Conservation (phyloP, 2,329 filamentous ascomycete genomes). For the Cytospora leucostoma region DNA sequence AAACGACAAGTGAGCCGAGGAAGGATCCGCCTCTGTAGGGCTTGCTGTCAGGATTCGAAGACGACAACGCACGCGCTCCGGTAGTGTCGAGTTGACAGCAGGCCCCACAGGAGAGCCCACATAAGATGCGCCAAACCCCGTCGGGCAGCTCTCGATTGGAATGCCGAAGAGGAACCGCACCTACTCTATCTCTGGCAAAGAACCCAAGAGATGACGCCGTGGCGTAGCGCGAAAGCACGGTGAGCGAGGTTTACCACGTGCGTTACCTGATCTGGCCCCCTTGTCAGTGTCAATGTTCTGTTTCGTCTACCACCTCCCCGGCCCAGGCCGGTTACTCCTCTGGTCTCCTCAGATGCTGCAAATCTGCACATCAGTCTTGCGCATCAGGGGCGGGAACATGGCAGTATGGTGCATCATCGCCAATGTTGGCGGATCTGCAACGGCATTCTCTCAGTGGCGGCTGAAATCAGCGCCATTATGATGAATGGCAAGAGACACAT, state of each 20-base stretch:
- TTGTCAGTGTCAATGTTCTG: conserved; percentile 16
- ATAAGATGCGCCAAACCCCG: neutral
- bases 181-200: conserved; percentile 18
- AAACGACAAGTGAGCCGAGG: neutral
- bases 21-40: neutral
- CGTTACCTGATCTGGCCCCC: conserved; percentile 8
- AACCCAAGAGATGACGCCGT: conserved; percentile 13
- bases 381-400: neutral
- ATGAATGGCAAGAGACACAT: neutral
- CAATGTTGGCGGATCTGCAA: conserved; percentile 9
- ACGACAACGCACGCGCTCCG: conserved; percentile 1
- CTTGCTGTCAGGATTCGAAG: neutral
- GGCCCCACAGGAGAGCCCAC: neutral
- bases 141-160: neutral
- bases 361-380: conserved; percentile 3
- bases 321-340: conserved; percentile 14
- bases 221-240: conserved; percentile 7
- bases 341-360: conserved; percentile 10
- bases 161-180: neutral
- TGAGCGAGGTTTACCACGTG: conserved; percentile 17
- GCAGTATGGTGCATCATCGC: conserved; percentile 7
- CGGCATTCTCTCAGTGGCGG: conserved; percentile 13
- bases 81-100: conserved; percentile 1
- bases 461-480: conserved; percentile 20
- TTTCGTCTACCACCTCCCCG: neutral